Evolutionary conservation across 2,329 filamentous ascomycete species (phyloP).

Genomic region (Ascomycota sp.): DNA sequence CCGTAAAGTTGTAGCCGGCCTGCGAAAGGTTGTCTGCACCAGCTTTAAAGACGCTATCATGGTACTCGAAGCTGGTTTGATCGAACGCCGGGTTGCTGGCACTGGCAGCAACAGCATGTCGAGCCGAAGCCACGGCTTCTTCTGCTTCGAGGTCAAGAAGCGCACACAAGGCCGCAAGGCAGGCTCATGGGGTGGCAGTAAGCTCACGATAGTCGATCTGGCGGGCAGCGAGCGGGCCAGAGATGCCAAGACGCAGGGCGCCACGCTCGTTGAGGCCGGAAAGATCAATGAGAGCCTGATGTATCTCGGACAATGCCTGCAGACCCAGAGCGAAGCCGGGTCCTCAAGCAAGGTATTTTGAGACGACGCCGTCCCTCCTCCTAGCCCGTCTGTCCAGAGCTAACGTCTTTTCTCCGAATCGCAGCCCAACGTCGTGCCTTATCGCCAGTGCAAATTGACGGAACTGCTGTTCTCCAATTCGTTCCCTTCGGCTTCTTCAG

Average conservation of each 20-base stretch:
- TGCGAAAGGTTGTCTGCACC: constrained; percentile 74
- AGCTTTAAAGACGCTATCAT: constrained; percentile 66
- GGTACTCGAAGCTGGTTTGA: constrained; percentile 71
- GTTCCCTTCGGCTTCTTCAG: constrained; percentile 39
- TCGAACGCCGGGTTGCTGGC: constrained; percentile 68
- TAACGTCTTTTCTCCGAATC: not conserved
- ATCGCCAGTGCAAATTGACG: constrained; percentile 66
- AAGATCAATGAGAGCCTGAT: constrained; percentile 98
- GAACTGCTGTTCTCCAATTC: constrained; percentile 75
- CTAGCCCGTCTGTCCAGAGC: no score
- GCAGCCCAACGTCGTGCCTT: constrained; percentile 47
- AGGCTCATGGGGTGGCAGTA: constrained; percentile 49
- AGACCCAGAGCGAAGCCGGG: constrained; percentile 71
- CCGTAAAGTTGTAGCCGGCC: constrained; percentile 78
- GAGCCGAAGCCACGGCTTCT: constrained; percentile 86
- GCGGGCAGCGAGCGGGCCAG: constrained; percentile 83
- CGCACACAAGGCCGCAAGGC: constrained; percentile 24
- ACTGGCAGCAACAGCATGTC: constrained; percentile 86
- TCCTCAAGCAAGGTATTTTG: constrained; percentile 44
- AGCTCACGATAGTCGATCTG: constrained; percentile 72
- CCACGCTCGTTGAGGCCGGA: constrained; percentile 79
- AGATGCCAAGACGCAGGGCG: constrained; percentile 80
- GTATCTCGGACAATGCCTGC: constrained; percentile 91
- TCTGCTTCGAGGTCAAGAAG: constrained; percentile 87
- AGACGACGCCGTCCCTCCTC: not conserved